Evolutionary conservation across 1,139 yeast species (phyloP).

Genomic region (Diutina sp.): DNA sequence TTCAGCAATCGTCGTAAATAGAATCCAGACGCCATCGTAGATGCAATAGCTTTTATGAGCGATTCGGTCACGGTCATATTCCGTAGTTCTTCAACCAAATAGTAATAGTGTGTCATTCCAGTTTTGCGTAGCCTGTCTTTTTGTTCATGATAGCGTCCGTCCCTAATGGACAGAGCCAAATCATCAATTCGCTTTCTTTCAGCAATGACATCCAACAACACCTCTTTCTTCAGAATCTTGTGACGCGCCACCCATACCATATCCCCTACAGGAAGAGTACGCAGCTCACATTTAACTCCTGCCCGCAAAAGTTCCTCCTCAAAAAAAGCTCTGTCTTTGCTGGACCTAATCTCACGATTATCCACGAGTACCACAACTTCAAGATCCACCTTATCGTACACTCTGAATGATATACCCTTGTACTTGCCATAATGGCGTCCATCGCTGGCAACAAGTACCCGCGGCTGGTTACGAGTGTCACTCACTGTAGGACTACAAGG

Average conservation of each 20-base stretch:
- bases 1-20: slow-evolving; percentile 56
- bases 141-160: slow-evolving; percentile 83
- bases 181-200: slow-evolving; percentile 89
- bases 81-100: slow-evolving; percentile 64
- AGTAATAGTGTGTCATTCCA: slow-evolving; percentile 55
- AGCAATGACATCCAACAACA: slow-evolving; percentile 64
- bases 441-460: not conserved
- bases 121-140: slow-evolving; percentile 61
- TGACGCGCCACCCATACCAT: slow-evolving; percentile 79
- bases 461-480: slow-evolving; percentile 5
- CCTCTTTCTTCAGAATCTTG: slow-evolving; percentile 41
- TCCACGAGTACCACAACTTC: slow-evolving; percentile 59
- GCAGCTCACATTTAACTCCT: slow-evolving; percentile 40
- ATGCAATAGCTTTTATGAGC: slow-evolving; percentile 46
- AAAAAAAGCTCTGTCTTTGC: slow-evolving; percentile 53
- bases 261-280: slow-evolving; percentile 73
- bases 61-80: slow-evolving; percentile 25
- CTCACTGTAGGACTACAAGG: slow-evolving; percentile 5
- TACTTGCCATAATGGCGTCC: not conserved
- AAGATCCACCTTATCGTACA: slow-evolving; percentile 31
- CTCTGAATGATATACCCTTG: slow-evolving; percentile 17
- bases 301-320: slow-evolving; percentile 34
- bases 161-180: slow-evolving; percentile 67
- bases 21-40: slow-evolving; percentile 67
- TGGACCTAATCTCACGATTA: slow-evolving; percentile 64